A percentile compares a stretch with the other conserved stretches of the same genome.
Conservation (phyloP, 2,329 filamentous ascomycete genomes). For the Stagonosporopsis chrysanthemi region DNA sequence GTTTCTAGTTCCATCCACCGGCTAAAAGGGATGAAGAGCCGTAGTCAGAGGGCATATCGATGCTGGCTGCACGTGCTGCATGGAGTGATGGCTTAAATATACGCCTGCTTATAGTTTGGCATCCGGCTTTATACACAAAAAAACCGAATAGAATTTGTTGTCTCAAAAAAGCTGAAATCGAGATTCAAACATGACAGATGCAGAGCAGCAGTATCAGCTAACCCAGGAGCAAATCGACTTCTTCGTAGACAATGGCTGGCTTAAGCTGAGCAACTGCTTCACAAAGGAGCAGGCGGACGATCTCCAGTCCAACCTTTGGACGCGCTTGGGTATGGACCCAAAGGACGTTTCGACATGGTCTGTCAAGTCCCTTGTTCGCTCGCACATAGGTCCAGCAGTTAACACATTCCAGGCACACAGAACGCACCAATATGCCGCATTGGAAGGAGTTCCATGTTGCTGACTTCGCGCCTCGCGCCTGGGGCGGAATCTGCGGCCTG, state of each 20-base stretch:
- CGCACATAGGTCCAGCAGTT: neutral
- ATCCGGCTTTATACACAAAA: neutral
- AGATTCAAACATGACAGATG: conserved; percentile 21
- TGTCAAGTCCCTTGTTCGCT: neutral
- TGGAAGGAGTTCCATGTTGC: conserved; percentile 63
- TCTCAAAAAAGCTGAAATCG: neutral
- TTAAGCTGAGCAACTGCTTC: conserved; percentile 63
- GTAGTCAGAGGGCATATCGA: conserved; percentile 11
- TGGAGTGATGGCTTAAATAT: conserved; percentile 1
- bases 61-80: neutral
- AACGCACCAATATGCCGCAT: conserved; percentile 69
- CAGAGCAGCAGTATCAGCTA: conserved; percentile 44
- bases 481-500: conserved; percentile 71
- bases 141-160: neutral
- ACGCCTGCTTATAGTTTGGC: neutral
- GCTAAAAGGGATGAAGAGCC: conserved; percentile 19
- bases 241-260: conserved; percentile 64
- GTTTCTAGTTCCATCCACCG: conserved; percentile 7
- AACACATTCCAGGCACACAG: conserved; percentile 49
- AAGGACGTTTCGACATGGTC: conserved; percentile 70
- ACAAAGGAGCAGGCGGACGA: conserved; percentile 56
- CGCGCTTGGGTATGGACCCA: conserved; percentile 69
- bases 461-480: conserved; percentile 69
- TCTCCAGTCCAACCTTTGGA: conserved; percentile 65
- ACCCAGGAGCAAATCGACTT: conserved; percentile 58